Base-by-base conservation (phyloP, 768 basidiomycete genomes). In the Mycena pura region DNA sequence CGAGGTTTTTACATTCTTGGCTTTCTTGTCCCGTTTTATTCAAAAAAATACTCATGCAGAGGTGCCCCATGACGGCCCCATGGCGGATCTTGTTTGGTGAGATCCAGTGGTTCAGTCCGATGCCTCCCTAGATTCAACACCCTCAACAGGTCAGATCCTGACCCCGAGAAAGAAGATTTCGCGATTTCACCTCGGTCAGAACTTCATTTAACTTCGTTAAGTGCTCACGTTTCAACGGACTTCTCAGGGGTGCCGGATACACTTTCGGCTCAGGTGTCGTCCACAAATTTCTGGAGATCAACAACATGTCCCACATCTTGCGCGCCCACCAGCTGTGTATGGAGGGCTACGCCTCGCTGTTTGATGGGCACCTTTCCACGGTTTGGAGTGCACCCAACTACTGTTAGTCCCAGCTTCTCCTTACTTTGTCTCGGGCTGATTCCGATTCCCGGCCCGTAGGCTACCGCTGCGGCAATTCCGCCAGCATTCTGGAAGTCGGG, bases 381-480 rank as follows among this genome's bases (percentile, higher is more conserved):
- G 97, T 99, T 5, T 99, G 97, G 97, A 93, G 91, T 22, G 96
- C 96, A 36, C 96, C 96, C 31, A 99, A 99, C 72, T 99, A 99
- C 71, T 98, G 96, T 64, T 96, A 97, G 24, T 40, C 17, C 6
- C 4, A 5, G 9, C 31, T 25, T 7, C 6, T 17, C 24, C 24
- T 76, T 92, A 92, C 27, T 9, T 9, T 34, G 6, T 38, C 24
- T 39, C n/a, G n/a, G n/a, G 6, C 9, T 27, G 5, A 32, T 58
- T 21, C 40, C 39, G 11, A 55, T 13, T 15, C 17, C n/a, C 15
- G 13, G 14, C n/a, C 5, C 19, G 21, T 28, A 64, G 63, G 63
- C 75, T 99, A 98, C 77, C 87, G 96, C 34, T 99, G 96, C 70
- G 96, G 96, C 32, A 99, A 99, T 76, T 91, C 91, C 55, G 96